phyloP scores from a whole-genome alignment of 352 stramenopile species.

The Phytophthora rubi region DNA sequence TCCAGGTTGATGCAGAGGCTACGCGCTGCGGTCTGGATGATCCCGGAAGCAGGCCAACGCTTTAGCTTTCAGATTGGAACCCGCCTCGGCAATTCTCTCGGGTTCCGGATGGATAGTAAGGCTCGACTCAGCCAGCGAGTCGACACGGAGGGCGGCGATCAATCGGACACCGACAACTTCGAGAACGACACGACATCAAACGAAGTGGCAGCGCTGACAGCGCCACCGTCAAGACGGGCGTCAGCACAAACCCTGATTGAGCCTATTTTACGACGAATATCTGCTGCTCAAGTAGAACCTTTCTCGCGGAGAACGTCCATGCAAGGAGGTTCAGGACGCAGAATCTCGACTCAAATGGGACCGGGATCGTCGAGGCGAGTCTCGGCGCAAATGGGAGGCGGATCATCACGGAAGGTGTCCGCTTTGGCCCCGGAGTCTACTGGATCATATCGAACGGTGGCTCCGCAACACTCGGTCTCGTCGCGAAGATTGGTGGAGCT shows the following conservation, averaged over 20 bases:
- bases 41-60: constrained; percentile 31
- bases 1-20: constrained; percentile 27
- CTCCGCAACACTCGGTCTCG: constrained; percentile 18
- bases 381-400: constrained; percentile 4
- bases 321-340: constrained; percentile 9
- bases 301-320: constrained; percentile 11
- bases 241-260: constrained; percentile 18
- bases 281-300: constrained; percentile 10
- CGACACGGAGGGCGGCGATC: constrained; percentile 17
- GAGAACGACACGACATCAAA: constrained; percentile 14
- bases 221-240: constrained; percentile 14
- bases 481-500: constrained; percentile 29
- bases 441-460: constrained; percentile 4
- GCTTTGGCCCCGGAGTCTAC: neutral
- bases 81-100: constrained; percentile 21
- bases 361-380: constrained; percentile 11
- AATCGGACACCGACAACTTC: constrained; percentile 39
- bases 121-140: constrained; percentile 22
- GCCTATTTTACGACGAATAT: constrained; percentile 2
- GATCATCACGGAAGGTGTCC: constrained; percentile 21
- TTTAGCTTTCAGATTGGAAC: constrained; percentile 32
- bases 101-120: constrained; percentile 26
- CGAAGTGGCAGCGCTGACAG: constrained; percentile 10
- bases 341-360: constrained; percentile 20
- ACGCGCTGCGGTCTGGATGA: constrained; percentile 15